Conservation (phyloP, 2,329 filamentous ascomycete species). For the Colletotrichum cereale region DNA sequence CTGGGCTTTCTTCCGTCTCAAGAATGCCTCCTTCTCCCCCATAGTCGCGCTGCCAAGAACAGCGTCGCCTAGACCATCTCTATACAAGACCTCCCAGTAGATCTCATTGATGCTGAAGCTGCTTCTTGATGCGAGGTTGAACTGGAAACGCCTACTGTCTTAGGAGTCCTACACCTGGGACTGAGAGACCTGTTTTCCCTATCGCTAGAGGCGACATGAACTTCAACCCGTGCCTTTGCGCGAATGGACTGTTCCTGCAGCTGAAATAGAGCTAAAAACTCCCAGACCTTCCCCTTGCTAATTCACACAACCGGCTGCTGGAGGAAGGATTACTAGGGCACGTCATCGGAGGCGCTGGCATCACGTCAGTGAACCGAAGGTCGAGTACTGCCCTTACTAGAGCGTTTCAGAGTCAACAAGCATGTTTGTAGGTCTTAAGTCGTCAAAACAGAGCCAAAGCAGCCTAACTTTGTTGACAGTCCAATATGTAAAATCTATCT, state of each 20-base stretch:
- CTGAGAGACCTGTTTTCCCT: constrained; percentile 38
- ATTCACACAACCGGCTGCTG: constrained; percentile 44
- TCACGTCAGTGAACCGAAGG: constrained; percentile 56
- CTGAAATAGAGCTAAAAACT: constrained; percentile 46
- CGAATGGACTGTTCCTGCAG: constrained; percentile 53
- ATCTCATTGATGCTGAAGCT: constrained; percentile 52
- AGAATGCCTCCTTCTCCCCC: not conserved
- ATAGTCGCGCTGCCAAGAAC: not conserved
- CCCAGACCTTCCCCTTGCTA: constrained; percentile 40
- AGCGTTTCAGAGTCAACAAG: constrained; percentile 52
- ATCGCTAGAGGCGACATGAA: not conserved
- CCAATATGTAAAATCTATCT: constrained; percentile 48
- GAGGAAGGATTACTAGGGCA: constrained; percentile 55
- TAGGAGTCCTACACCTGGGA: constrained; percentile 52
- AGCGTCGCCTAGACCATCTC: not conserved
- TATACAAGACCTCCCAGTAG: constrained; percentile 49
- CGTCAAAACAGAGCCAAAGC: constrained; percentile 47
- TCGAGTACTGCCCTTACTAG: constrained; percentile 53
- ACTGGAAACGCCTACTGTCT: constrained; percentile 52
- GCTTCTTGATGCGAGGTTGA: constrained; percentile 52
- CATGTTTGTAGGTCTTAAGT: constrained; percentile 54
- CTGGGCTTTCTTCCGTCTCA: not conserved
- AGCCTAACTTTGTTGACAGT: not conserved
- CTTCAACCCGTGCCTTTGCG: constrained; percentile 48
- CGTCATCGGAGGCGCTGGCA: constrained; percentile 52